Base-by-base conservation (phyloP, 768 basidiomycete species). In the Naematelia encephala region DNA sequence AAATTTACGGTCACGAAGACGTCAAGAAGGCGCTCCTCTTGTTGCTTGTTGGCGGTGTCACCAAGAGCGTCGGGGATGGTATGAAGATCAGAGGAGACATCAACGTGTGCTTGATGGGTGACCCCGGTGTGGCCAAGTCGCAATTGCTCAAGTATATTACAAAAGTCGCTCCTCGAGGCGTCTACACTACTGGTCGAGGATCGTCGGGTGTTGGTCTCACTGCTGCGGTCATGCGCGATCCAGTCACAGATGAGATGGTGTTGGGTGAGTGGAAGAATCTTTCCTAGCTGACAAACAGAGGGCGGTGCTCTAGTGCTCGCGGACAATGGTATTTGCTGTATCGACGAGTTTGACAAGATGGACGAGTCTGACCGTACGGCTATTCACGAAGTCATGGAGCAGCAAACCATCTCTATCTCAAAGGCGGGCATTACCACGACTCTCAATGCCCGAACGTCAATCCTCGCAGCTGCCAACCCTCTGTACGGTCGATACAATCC, bases 291-390 rank as follows among this genome's bases (percentile, higher is more conserved):
- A 62, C 27, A 49, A 23, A 23, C 78, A 97, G 96, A 99, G 90
- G 96, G 96, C 3, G 96, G 96, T 26, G 96, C 96, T n/a, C 84
- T 99, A 54, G 96, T 99, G 14, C 84, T 99, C 48, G 94, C 96
- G 11, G 96, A 99, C 78, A 99, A 99, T 66, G 96, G 96, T 26
- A 99, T 99, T 71, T 97, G 93, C 80, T 98, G 94, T 78, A 99
- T 99, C 63, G 96, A 99, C 67, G 96, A 99, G 75, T 99, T 99
- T 73, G 96, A 99, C 81, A 98, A 99, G 78, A 99, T 99, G 96
- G 96, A 98, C 66, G 96, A 99, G 79, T 78, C 90, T 0, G 96
- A 98, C 77, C 83, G 96, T 66, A 98, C 96, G 1, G 91, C 96
- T 13, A 98, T 99, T 62, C 96, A 99, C 80, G 96, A 99, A 82